Evolutionary conservation across 2,329 filamentous ascomycete genomes (phyloP), one percentile per base, ranked within the genome.

Genomic region (Byssochlamys sp.): DNA sequence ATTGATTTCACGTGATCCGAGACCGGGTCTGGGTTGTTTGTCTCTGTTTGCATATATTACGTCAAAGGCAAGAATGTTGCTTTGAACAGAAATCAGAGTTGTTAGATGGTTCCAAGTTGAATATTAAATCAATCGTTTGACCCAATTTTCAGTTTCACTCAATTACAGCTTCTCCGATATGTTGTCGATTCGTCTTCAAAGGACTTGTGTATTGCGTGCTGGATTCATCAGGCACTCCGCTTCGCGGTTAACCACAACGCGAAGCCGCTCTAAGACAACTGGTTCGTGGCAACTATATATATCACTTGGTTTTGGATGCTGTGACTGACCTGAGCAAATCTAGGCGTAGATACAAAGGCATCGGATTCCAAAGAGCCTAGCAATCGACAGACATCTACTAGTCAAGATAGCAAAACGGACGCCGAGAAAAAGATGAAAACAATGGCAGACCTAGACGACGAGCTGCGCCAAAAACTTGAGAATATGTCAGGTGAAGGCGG

Each of bases 401-500:
- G 9, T 49, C 19, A 56, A 48, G 26, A 51, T 10, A 60, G 54
- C 51, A 63, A 64, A 28, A 19, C 55, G 35, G 31, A 59, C 14
- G 58, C 50, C 14, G n/a, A 58, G 31, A 55, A 67, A 60, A 66
- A 65, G 59, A 62, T 68, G 58, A 88, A 87, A 69, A 84, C 84
- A 0, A 76, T 82, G 57, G 77, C 81, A 0, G 78, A 90, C 64
- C 70, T 83, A 1, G 88, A 91, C 65, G 81, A 83, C 60, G 87
- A 90, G 63, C 69, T 91, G 26, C 78, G 79, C 48, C 69, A 79
- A 59, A 88, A 84, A 60, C 78, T 91, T 65, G 84, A 88, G 63
- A 82, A 80, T 10, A 75, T 86, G 29, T 80, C 86, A 0, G 88
- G 88, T 0, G 87, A 86, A 49, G 88, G 88, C 3, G 88, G 89